Evolutionary conservation across 169 alveolate genomes (phyloP).

Genomic region (Plasmodium sp.): DNA sequence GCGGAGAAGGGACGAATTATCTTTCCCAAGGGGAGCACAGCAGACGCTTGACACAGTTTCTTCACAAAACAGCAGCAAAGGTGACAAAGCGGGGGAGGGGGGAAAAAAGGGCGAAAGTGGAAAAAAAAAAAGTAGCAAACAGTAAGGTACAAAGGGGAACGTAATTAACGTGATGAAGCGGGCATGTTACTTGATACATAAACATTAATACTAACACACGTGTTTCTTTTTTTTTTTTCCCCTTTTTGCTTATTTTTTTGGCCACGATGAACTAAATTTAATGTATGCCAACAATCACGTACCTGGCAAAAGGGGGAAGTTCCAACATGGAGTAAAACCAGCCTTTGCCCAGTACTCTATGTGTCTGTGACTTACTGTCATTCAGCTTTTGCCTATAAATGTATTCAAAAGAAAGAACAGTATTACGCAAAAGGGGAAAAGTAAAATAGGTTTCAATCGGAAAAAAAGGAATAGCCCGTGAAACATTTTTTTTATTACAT

Average conservation of each 20-base stretch:
- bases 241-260: background rate
- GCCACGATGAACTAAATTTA: background rate
- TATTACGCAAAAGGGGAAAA: background rate
- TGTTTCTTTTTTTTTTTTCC: background rate
- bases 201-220: background rate
- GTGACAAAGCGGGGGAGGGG: background rate
- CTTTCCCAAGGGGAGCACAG: background rate
- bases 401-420: background rate
- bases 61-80: background rate
- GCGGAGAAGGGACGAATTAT: background rate
- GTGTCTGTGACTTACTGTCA: slow-evolving; percentile 19
- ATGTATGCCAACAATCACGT: background rate
- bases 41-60: background rate
- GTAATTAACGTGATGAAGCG: background rate
- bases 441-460: background rate
- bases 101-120: background rate
- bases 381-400: background rate
- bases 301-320: background rate
- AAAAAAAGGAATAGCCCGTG: background rate
- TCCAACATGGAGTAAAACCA: background rate
- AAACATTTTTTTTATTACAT: slow-evolving; percentile 4
- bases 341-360: background rate
- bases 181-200: background rate
- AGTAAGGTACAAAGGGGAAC: background rate
- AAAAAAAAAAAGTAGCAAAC: background rate